Conservation (phyloP, 2,329 filamentous ascomycete species). For the Arthrobotrys entomopaga region DNA sequence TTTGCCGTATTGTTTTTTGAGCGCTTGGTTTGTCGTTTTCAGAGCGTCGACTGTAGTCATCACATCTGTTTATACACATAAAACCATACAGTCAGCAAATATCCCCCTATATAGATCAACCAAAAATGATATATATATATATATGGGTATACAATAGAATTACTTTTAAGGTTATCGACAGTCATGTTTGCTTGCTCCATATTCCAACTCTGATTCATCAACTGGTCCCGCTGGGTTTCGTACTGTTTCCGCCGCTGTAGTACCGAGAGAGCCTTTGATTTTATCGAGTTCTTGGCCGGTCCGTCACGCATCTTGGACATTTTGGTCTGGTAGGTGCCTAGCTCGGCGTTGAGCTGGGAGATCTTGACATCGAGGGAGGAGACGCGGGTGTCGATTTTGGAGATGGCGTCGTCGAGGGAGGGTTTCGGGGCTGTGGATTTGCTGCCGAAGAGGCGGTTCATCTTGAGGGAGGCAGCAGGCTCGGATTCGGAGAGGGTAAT, state of each 20-base stretch:
- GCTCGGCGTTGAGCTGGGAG: slow-evolving; percentile 88
- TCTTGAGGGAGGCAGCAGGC: too few relatives aligned
- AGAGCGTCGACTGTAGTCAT: slow-evolving; percentile 98
- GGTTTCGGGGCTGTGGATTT: slow-evolving; percentile 90
- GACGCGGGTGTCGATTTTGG: slow-evolving; percentile 76
- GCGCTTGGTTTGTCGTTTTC: slow-evolving; percentile 93
- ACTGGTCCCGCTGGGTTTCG: slow-evolving; percentile 91
- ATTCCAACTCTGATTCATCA: slow-evolving; percentile 95
- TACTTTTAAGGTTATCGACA: slow-evolving; percentile 93
- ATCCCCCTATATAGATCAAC: too few relatives aligned
- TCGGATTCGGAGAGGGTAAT: too few relatives aligned
- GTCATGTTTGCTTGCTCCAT: slow-evolving; percentile 99
- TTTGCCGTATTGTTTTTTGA: slow-evolving; percentile 94
- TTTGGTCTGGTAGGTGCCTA: slow-evolving; percentile 85
- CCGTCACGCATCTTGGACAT: slow-evolving; percentile 94
- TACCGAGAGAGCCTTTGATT: slow-evolving; percentile 92
- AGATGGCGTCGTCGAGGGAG: slow-evolving; percentile 82
- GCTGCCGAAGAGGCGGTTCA: slow-evolving; percentile 96
- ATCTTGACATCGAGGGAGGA: slow-evolving; percentile 93
- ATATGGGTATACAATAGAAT: too few relatives aligned
- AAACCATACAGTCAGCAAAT: too few relatives aligned
- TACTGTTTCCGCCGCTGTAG: slow-evolving; percentile 93
- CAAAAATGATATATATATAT: too few relatives aligned
- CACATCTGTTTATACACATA: slow-evolving; percentile 72
- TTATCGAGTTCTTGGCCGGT: slow-evolving; percentile 89